Evolutionary conservation across 768 basidiomycete species (phyloP), one percentile per base, ranked within the genome.

Genomic region (Pisolithus marmoratus): DNA sequence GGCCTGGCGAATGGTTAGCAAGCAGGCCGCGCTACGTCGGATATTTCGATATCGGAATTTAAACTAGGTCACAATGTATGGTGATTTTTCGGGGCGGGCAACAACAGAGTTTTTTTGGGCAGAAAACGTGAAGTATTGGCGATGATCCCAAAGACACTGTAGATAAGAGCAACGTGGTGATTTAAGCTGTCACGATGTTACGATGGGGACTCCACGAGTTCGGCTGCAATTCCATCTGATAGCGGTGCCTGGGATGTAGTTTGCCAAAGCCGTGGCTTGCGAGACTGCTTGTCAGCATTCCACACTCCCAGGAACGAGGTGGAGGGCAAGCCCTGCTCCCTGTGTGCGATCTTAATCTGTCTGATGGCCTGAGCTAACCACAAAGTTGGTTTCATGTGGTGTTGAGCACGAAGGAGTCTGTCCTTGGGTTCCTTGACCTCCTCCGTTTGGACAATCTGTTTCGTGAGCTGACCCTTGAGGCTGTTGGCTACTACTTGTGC

Each of bases 391-490:
- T 68, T 76, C 51, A 53, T 55, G 17, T 58, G 55, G 52, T 63
- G 52, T 27, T 60, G 61, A 15, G 65, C 64, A 19, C 62, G 60
- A 8, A 62, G n/a, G 8, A 38, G 4, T 2, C 44, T 54, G 17
- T 60, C 58, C 19, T 54, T 45, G 41, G 67, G 65, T n/a, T 57
- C 58, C 11, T 48, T 5, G n/a, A 49, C 41, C 2, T 62, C 60
- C 27, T 38, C 37, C 2, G 57, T 63, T 8, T 60, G 53, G 11
- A 23, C 42, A 1, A 73, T 56, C 19, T 74, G 64, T 5, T 56
- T 54, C 54, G 72, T 59, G 8, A 83, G 70, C 15, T 71, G 66
- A 1, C 73, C 67, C 17, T 79, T 61, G 31, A 84, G 66, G 14
- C 68, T 68, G 14, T 67, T 59, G 2, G 76, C 78, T 19, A 82